Base-by-base conservation (phyloP, 441 rosid genomes). In the Eutrema salsugineum region DNA sequence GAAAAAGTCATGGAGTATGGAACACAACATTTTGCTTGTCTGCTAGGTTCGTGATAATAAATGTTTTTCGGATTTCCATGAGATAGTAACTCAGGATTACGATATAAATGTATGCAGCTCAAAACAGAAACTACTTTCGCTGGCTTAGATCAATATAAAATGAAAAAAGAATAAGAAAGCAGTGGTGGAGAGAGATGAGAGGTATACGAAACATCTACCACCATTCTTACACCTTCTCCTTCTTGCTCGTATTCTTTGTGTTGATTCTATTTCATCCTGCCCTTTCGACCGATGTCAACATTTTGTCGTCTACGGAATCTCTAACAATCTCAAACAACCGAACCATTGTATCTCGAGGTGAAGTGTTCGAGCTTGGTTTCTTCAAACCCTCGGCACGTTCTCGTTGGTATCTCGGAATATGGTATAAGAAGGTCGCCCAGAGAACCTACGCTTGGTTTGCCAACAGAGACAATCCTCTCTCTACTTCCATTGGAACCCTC, bases 361-460 rank as follows among this genome's bases (percentile, higher is more conserved):
- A 53, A n/a, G 69, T 71, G 24, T 86, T 84, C 65, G 84, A 84
- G 77, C 80, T 84, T 30, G 90, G 96, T 1, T 86, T 89, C 77
- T 91, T 91, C 77, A 39, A 69, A 12, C 17, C 9, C 14, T 79
- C 77, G 0, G 68, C n/a, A n/a, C n/a, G 36, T 2, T 24, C 59
- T 65, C 53, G 87, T 12, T 78, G 83, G 79, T 86, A 80, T 46
- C 62, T 84, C 0, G 87, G 90, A 1, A 73, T 84, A 0, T 86
- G 88, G 88, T 85, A 87, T 76, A 85, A 82, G 75, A 80, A 75
- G 63, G 50, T 87, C 60, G 56, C 71, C 0, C 14, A 27, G 8
- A 77, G 38, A 66, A 82, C 87, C 3, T 82, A 79, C 4, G 86
- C 78, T 6, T 87, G 91, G 91, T 83, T 87, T 55, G 91, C 91